Base-by-base conservation (phyloP, 495 filamentous ascomycete genomes). In the Clohesyomyces aquaticus region DNA sequence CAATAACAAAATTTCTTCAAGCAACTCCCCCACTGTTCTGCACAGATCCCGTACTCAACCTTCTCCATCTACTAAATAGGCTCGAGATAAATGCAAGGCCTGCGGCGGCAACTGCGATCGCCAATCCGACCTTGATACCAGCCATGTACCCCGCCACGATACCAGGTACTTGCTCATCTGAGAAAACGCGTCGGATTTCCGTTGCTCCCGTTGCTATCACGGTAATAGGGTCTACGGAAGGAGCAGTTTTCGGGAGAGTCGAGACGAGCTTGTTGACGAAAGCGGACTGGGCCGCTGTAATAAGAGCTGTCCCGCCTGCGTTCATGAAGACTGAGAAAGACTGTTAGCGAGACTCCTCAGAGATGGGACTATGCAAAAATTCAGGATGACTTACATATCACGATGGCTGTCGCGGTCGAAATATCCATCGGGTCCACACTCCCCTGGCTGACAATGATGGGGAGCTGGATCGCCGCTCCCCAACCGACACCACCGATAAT, bases 121-220 rank as follows among this genome's bases (percentile, higher is more conserved):
- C 72, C 56, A 78, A 81, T 1, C 79, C 70, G 9, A 74, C 73
- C 67, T 80, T 81, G 54, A 89, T 61, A 6, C 83, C 85, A 0
- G 59, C 68, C 81, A 86, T 85, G 72, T 89, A 89, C 4, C 81
- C 83, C 1, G 67, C 38, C 22, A 88, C 47, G 18, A 89, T 77
- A 2, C 77, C 80, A 0, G 76, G 73, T 2, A 90, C 23, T 35
- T 79, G 54, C 1, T 77, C 74, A 3, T 68, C 48, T 0, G 75
- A 32, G 63, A 87, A 83, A 0, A 79, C 75, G 6, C 72, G 59
- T 2, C 78, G 77, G 3, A 88, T 55, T 28, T 82, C 71, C 0
- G 81, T 77, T 0, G 84, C 85, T 6, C 85, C 84, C 1, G 79
- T 80, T 4, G 52, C 64, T 11, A 84, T 59, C 4, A 85, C 76